A percentile compares a stretch with the other conserved stretches of the same genome.
Evolutionary conservation across 768 basidiomycete genomes (phyloP).

Genomic region (Rhizopogon vesiculosus): DNA sequence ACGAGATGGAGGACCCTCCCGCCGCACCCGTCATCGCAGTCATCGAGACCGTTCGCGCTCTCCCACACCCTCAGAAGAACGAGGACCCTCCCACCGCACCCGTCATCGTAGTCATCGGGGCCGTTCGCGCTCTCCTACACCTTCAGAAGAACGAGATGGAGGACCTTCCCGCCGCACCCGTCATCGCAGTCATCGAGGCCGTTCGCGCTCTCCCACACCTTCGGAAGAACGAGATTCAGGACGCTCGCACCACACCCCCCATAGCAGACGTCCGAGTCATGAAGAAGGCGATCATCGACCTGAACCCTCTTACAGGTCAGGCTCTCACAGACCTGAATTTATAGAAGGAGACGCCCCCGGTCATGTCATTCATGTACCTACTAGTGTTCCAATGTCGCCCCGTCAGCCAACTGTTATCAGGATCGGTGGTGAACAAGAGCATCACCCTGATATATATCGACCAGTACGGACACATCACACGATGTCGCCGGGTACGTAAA

Average conservation of each 20-base stretch:
- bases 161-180: too few relatives aligned
- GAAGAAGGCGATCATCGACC: conserved; percentile 10
- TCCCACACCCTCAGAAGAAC: too few relatives aligned
- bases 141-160: too few relatives aligned
- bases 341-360: conserved; percentile 7
- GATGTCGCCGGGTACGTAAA: conserved; percentile 12
- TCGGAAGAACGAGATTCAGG: not conserved
- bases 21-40: too few relatives aligned
- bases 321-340: conserved; percentile 2
- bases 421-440: conserved; percentile 13
- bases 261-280: conserved; percentile 6
- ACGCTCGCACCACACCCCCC: conserved; percentile 7
- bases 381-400: conserved; percentile 15
- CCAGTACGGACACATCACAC: not conserved
- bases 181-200: too few relatives aligned
- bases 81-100: too few relatives aligned
- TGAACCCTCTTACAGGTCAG: conserved; percentile 4
- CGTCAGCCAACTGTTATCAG: conserved; percentile 25
- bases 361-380: not conserved
- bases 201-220: not conserved
- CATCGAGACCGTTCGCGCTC: too few relatives aligned
- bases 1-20: too few relatives aligned
- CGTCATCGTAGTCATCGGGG: too few relatives aligned
- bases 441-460: not conserved
- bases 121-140: too few relatives aligned